Percentiles rank a stretch among this genome's conserved stretches.
Evolutionary conservation across 495 filamentous ascomycete genomes (phyloP).

Genomic region (Hypoxylon cercidicola): DNA sequence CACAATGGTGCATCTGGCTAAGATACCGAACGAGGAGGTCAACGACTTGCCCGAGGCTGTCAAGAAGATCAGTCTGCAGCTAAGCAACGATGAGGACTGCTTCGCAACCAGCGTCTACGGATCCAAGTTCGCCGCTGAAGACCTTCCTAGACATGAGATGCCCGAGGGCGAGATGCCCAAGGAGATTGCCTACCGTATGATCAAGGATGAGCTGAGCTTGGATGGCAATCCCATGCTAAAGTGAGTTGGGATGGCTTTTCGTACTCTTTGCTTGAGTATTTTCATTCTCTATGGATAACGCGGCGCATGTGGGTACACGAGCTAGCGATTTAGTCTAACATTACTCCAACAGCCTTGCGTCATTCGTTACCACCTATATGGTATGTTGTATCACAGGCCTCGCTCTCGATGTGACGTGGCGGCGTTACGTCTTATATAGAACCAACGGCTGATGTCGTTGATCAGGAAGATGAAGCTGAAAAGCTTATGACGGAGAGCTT

Average conservation of each 20-base stretch:
- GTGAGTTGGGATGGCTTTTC: conserved; percentile 54
- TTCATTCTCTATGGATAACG: conserved; percentile 8
- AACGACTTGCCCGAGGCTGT: conserved; percentile 53
- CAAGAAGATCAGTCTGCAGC: conserved; percentile 57
- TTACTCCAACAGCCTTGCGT: conserved; percentile 65
- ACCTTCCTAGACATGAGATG: conserved; percentile 85
- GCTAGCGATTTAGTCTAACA: conserved; percentile 21
- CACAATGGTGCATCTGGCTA: conserved; percentile 75
- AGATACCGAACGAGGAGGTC: conserved; percentile 63
- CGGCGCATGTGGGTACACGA: conserved; percentile 33
- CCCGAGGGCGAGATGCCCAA: conserved; percentile 90
- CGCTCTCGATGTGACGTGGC: conserved; percentile 9
- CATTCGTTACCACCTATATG: conserved; percentile 91
- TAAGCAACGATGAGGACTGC: conserved; percentile 66
- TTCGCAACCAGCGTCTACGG: conserved; percentile 86
- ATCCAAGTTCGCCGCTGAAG: conserved; percentile 77
- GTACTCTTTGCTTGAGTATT: conserved; percentile 2
- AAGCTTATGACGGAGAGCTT: conserved; percentile 89
- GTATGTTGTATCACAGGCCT: conserved; percentile 49
- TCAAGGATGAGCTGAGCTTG: conserved; percentile 89
- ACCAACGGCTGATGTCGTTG: conserved; percentile 12
- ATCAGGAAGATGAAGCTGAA: conserved; percentile 88
- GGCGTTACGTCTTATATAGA: conserved; percentile 30
- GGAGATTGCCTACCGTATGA: conserved; percentile 92
- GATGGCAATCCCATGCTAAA: conserved; percentile 92